These are phyloP conservation scores for Vanilla planifolia DNA, from an alignment of 106 monocot species.

Conservation along the genomic window DNA sequence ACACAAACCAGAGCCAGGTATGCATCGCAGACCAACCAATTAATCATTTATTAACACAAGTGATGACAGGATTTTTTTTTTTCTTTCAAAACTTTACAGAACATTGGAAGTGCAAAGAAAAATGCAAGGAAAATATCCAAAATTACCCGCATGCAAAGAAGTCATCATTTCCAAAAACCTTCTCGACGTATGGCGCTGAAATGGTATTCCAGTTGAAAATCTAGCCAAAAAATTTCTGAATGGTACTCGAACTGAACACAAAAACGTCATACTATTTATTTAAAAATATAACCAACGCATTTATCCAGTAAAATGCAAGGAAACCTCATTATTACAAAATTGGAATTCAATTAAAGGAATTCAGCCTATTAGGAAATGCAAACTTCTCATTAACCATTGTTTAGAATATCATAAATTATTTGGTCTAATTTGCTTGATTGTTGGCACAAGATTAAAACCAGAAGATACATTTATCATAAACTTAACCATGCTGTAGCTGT, in stretches of 20 bases:
- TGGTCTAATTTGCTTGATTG: too few species aligned
- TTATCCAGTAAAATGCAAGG: too few species aligned
- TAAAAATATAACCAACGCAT: too few species aligned
- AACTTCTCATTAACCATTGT: too few species aligned
- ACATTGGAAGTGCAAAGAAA: not conserved
- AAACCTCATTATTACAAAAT: not conserved
- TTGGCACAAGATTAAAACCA: too few species aligned
- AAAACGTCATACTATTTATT: too few species aligned
- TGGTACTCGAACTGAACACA: not conserved
- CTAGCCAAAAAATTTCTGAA: not conserved
- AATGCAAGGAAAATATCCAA: not conserved
- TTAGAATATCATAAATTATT: too few species aligned
- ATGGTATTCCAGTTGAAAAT: constrained; percentile 5
- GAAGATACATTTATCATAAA: not conserved
- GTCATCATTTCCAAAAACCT: constrained; percentile 2
- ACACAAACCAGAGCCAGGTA: too few species aligned
- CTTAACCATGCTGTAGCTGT: not conserved
- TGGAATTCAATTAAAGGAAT: not conserved
- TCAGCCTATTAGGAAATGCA: not conserved
- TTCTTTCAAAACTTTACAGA: too few species aligned
- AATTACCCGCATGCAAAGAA: not conserved
- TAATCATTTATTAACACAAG: too few species aligned
- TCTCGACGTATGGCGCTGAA: constrained; percentile 5
- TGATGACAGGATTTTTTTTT: too few species aligned
- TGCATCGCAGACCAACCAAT: too few species aligned